These are phyloP conservation scores for Populus davidiana DNA, from an alignment of 345 rosid species.

Conservation along the genomic window DNA sequence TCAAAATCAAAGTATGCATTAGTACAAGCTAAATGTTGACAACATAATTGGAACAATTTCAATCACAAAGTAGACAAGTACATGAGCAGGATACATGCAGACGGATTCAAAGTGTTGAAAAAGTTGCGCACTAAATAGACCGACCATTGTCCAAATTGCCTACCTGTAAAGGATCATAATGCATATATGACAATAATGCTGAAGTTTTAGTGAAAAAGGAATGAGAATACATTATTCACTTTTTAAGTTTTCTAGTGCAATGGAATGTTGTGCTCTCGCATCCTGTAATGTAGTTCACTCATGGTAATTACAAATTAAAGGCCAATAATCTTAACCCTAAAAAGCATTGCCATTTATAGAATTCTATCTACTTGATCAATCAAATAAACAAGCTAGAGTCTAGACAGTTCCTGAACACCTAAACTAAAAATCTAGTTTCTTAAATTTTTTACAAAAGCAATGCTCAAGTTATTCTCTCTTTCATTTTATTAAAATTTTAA, in stretches of 20 bases:
- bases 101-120: not conserved
- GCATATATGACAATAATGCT: not conserved
- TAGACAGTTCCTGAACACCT: not conserved
- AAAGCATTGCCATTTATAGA: not conserved
- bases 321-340: not conserved
- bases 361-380: not conserved
- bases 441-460: not conserved
- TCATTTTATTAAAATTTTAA: not conserved
- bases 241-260: not conserved
- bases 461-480: not conserved
- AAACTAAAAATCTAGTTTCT: not conserved
- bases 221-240: not conserved
- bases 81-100: not conserved
- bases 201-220: not conserved
- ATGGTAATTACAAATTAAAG: not conserved
- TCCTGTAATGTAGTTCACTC: not conserved
- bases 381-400: not conserved
- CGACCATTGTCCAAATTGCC: not conserved
- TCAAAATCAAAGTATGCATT: constrained; percentile 53
- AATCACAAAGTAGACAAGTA: not conserved
- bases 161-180: not conserved
- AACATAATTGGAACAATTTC: not conserved
- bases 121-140: not conserved
- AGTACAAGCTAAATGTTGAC: constrained; percentile 25
- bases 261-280: not conserved